A percentile compares a stretch with the other conserved stretches of the same genome.
Evolutionary conservation across 1,284 basidiomycete genomes (phyloP).

Genomic region (Leccinum griseonigrum): DNA sequence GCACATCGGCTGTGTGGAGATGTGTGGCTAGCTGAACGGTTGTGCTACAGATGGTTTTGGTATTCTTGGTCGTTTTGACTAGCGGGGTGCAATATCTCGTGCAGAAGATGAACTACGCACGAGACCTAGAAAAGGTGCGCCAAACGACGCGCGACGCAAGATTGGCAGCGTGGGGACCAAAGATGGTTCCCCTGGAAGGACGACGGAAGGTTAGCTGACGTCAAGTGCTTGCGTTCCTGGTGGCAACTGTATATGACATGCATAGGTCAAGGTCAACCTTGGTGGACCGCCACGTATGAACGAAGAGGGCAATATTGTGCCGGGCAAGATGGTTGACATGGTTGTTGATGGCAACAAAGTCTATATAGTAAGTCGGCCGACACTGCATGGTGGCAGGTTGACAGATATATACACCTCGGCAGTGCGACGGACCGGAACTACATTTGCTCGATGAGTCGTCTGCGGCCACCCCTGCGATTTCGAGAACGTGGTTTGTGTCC

Average conservation of each 20-base stretch:
- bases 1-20: slow-evolving; percentile 22
- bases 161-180: slow-evolving; percentile 73
- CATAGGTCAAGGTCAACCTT: slow-evolving; percentile 67
- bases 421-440: slow-evolving; percentile 52
- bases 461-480: slow-evolving; percentile 45
- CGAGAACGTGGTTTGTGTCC: slow-evolving; percentile 50
- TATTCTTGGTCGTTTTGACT: slow-evolving; percentile 74
- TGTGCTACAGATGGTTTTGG: slow-evolving; percentile 49
- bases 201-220: slow-evolving; percentile 57
- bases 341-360: slow-evolving; percentile 72
- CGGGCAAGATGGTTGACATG: slow-evolving; percentile 64
- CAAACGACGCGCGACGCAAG: slow-evolving; percentile 63
- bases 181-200: slow-evolving; percentile 55
- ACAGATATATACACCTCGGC: slow-evolving; percentile 8
- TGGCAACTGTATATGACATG: slow-evolving; percentile 6
- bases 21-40: slow-evolving; percentile 1
- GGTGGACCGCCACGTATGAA: slow-evolving; percentile 52
- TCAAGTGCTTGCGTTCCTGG: background rate
- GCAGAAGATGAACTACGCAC: slow-evolving; percentile 72
- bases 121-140: slow-evolving; percentile 70
- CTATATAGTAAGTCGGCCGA: slow-evolving; percentile 58
- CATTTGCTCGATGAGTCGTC: slow-evolving; percentile 50
- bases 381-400: slow-evolving; percentile 9
- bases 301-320: slow-evolving; percentile 51
- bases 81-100: slow-evolving; percentile 79